Evolutionary conservation across 2,329 filamentous ascomycete genomes (phyloP).

Genomic region (Lomentospora prolificans): DNA sequence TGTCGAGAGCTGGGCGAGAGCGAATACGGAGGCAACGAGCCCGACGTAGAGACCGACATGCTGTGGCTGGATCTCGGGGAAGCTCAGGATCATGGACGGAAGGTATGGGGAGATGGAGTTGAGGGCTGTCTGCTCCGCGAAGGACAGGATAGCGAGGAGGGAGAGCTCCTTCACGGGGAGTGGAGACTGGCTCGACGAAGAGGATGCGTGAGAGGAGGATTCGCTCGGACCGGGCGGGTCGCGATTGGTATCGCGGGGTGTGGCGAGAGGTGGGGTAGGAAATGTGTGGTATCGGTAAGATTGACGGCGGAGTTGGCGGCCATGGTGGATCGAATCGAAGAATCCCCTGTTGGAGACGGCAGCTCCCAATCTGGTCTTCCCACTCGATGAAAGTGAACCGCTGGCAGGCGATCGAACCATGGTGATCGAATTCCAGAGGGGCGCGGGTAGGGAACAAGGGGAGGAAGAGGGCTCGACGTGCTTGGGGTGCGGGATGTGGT

Average conservation of each 20-base stretch:
- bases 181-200: conserved; percentile 35
- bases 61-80: conserved; percentile 63
- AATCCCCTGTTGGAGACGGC: conserved; percentile 28
- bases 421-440: neutral
- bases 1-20: conserved; percentile 81
- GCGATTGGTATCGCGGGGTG: conserved; percentile 4
- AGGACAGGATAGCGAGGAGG: conserved; percentile 76
- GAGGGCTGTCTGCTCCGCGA: conserved; percentile 90
- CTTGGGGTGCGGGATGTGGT: neutral
- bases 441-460: neutral
- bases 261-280: conserved; percentile 8
- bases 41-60: conserved; percentile 84
- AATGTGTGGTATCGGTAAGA: conserved; percentile 9
- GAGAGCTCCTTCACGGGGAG: conserved; percentile 75
- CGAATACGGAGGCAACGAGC: conserved; percentile 81
- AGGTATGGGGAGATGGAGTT: conserved; percentile 96
- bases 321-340: conserved; percentile 2
- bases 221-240: conserved; percentile 10
- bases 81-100: conserved; percentile 80
- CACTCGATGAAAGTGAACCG: conserved; percentile 2
- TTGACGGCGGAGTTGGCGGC: conserved; percentile 8
- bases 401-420: conserved; percentile 5
- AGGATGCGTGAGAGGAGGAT: too few relatives aligned
- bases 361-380: conserved; percentile 34
- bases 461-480: neutral